A percentile compares a stretch with the other conserved stretches of the same genome.
phyloP scores from a whole-genome alignment of 23 red algal species.

The Rhodosorus marinus region DNA sequence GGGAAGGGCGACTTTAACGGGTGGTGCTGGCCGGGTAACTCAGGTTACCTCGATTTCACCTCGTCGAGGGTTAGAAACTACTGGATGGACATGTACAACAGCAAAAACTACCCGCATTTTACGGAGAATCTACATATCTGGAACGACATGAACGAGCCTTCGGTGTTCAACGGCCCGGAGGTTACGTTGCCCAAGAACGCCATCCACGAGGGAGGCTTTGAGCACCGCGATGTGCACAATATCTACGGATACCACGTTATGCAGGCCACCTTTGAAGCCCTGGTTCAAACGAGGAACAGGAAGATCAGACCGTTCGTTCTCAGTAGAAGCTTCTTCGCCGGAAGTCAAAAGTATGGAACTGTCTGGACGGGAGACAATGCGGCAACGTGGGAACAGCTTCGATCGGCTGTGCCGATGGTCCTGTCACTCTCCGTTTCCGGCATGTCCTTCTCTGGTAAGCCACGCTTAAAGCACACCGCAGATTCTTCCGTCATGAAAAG shows the following conservation, averaged over 20 bases:
- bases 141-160: constrained; percentile 99
- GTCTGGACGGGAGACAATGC: constrained; percentile 96
- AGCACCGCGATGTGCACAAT: constrained; percentile 88
- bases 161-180: constrained; percentile 89
- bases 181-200: constrained; percentile 70
- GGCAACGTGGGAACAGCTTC: constrained; percentile 60
- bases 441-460: constrained; percentile 52
- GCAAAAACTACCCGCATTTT: constrained; percentile 44
- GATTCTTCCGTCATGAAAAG: too few relatives aligned
- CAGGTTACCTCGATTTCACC: constrained; percentile 61
- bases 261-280: constrained; percentile 63
- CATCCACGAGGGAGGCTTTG: constrained; percentile 46
- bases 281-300: constrained; percentile 34
- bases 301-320: constrained; percentile 66
- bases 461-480: not conserved
- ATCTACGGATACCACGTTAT: constrained; percentile 56
- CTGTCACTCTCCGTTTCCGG: constrained; percentile 53
- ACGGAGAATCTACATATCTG: constrained; percentile 61
- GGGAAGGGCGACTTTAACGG: constrained; percentile 39
- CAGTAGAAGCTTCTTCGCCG: constrained; percentile 72
- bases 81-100: constrained; percentile 40
- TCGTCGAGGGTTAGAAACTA: constrained; percentile 17
- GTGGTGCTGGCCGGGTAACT: constrained; percentile 82
- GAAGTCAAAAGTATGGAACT: constrained; percentile 70
- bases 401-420: constrained; percentile 64